A percentile compares a stretch with the other conserved stretches of the same genome.
These are phyloP conservation scores for Abortiporus biennis DNA, from an alignment of 1,284 basidiomycete species.

Conservation along the genomic window DNA sequence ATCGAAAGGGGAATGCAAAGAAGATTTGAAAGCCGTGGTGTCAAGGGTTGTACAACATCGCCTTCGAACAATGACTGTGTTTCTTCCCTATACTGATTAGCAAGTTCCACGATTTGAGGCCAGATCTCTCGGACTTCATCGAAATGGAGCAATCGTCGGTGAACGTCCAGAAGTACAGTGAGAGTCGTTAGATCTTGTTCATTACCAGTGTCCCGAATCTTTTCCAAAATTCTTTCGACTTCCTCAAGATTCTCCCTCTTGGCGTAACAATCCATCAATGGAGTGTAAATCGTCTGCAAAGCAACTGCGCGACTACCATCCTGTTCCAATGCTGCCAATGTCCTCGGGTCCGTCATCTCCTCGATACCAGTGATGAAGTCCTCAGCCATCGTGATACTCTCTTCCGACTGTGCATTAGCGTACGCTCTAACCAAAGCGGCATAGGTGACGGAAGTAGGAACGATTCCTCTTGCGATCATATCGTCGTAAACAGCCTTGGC, in stretches of 20 bases:
- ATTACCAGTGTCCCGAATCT: constrained; percentile 50
- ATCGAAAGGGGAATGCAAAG: constrained; percentile 82
- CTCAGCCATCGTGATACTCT: constrained; percentile 52
- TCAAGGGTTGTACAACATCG: constrained; percentile 5
- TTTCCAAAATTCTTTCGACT: constrained; percentile 53
- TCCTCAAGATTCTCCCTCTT: constrained; percentile 40
- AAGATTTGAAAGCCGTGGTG: constrained; percentile 42
- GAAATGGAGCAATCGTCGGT: constrained; percentile 58
- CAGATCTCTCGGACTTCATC: constrained; percentile 61
- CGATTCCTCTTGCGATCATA: constrained; percentile 65
- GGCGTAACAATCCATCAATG: constrained; percentile 59
- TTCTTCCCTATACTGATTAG: constrained; percentile 30
- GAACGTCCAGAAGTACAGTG: constrained; percentile 69
- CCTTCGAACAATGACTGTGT: constrained; percentile 16
- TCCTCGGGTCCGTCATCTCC: constrained; percentile 25
- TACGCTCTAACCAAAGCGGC: constrained; percentile 65
- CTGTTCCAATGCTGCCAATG: constrained; percentile 31
- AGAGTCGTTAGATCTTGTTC: constrained; percentile 56
- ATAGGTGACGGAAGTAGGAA: constrained; percentile 71
- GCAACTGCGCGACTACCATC: constrained; percentile 30
- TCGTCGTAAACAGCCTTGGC: constrained; percentile 73
- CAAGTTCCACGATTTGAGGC: constrained; percentile 61
- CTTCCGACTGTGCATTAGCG: constrained; percentile 37
- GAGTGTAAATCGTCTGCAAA: constrained; percentile 54
- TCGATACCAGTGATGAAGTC: constrained; percentile 53